Evolutionary conservation across 1,284 basidiomycete genomes (phyloP), one percentile per base, ranked within the genome.

Genomic region (Fistulinella staudtii): DNA sequence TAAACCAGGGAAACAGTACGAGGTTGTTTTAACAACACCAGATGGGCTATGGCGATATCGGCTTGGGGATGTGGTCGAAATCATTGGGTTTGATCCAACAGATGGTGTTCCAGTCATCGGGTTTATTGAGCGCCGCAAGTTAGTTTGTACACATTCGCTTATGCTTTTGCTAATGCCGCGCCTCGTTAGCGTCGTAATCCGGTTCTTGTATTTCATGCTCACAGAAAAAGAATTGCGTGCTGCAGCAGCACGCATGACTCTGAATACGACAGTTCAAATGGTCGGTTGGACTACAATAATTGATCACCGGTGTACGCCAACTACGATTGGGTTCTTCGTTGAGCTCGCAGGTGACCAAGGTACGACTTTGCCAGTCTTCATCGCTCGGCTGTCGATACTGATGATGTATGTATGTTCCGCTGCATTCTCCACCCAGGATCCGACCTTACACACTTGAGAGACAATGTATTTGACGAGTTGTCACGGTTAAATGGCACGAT

Each of bases 271-370:
- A 4, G 34, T 8, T 6, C 33, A 43, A 3, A 38, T 50, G 33
- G 36, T 53, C 7, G 47, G 60, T 18, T 62, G 56, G 56, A 60
- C 57, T 1, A 3, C 49, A 8, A 40, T 39, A 2, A 8, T 48
- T 5, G 46, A 61, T 15, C 41, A 49, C 9, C 53, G 53, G 10
- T 3, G 2, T 0, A 3, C 37, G 1, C 57, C 55, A 14, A 3
- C 29, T 6, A 56, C 45, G 6, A 39, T 60, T 4, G 53, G 52
- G 6, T 56, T 53, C 25, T 53, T 62, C 25, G 39, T 58, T 15
- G 59, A 58, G 33, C 38, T 57, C 18, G 33, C 33, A 1, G 37
- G 10, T 3, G 39, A 43, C 2, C 33, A 44, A 36, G 47, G 51
- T 54, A 35, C 13, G 33, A 1, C 13, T 15, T 35, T 20, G 15